These are phyloP conservation scores for Penicillium sp. DNA, from an alignment of 2,329 filamentous ascomycete species.

Conservation along the genomic window DNA sequence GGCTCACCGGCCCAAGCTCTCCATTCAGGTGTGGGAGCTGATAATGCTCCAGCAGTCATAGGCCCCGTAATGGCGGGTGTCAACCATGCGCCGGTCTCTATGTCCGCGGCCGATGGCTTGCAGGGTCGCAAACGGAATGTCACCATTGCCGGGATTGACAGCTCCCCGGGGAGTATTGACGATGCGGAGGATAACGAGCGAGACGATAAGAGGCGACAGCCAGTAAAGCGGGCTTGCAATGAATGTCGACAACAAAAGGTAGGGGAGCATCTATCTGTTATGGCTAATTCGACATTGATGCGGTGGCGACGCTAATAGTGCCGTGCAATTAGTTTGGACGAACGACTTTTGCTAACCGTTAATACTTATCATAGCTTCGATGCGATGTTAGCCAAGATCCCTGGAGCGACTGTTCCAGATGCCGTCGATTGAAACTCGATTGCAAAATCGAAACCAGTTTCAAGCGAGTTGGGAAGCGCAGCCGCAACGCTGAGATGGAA, in stretches of 20 bases:
- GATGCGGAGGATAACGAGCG: slow-evolving; percentile 47
- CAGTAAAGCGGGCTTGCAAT: slow-evolving; percentile 65
- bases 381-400: slow-evolving; percentile 67
- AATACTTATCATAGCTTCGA: slow-evolving; percentile 53
- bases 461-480: slow-evolving; percentile 66
- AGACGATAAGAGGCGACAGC: slow-evolving; percentile 46
- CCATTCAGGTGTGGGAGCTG: slow-evolving; percentile 22
- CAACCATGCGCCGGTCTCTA: slow-evolving; percentile 31
- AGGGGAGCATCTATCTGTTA: slow-evolving; percentile 14
- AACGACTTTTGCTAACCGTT: slow-evolving; percentile 5
- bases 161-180: slow-evolving; percentile 48
- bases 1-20: slow-evolving; percentile 33
- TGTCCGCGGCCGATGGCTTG: slow-evolving; percentile 30
- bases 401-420: slow-evolving; percentile 62
- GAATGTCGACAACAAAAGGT: slow-evolving; percentile 71
- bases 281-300: slow-evolving; percentile 4
- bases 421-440: slow-evolving; percentile 60
- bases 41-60: slow-evolving; percentile 39
- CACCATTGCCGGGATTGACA: slow-evolving; percentile 46
- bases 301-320: not conserved
- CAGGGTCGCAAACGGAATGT: slow-evolving; percentile 45
- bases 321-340: not conserved
- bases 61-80: slow-evolving; percentile 39
- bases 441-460: slow-evolving; percentile 70
- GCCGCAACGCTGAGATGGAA: slow-evolving; percentile 65